Evolutionary conservation across 2,329 filamentous ascomycete genomes (phyloP), one percentile per base, ranked within the genome.

Genomic region (Polytolypa hystricis): DNA sequence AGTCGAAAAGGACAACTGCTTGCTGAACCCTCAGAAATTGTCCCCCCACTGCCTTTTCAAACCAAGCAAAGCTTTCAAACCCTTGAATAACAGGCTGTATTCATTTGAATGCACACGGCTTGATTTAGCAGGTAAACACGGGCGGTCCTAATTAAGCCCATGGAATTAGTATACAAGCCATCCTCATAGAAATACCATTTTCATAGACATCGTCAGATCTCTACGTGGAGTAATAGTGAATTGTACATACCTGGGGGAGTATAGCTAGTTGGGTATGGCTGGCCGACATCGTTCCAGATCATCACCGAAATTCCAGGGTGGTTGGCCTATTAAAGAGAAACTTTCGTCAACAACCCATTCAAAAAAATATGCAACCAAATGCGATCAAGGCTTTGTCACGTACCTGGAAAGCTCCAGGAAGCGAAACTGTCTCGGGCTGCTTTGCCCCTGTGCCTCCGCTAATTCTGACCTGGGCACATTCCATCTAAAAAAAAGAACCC

Each of bases 381-480:
- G 9, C 7, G 10, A 17, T 9, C 9, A 3, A 15, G 8, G 7
- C n/a, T n/a, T n/a, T 7, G 9, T 14, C 7, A 33, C 30, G 18
- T 34, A 34, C 39, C 19, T 37, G 19, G 31, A 50, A 53, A 14
- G 43, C 47, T 35, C 49, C 50, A 7, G 47, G 49, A 38, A 53
- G 47, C n/a, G 42, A 43, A 14, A 51, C 47, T 19, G 46, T 47
- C 7, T 38, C 33, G 2, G 47, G 43, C 31, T 33, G 41, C 14
- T 31, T 38, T 16, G 39, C 43, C 15, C 48, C 49, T 12, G 32
- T 25, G 17, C 46, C 46, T 3, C 47, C 45, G 15, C 41, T 45
- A 37, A 54, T 40, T 19, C 44, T 45, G 30, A 53, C 45, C 29
- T 48, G 45, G 14, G 44, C 43, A 35, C 50, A 53, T 23, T 46